phyloP scores from a whole-genome alignment of 2,329 filamentous ascomycete genomes.

The Penicillium expansum region DNA sequence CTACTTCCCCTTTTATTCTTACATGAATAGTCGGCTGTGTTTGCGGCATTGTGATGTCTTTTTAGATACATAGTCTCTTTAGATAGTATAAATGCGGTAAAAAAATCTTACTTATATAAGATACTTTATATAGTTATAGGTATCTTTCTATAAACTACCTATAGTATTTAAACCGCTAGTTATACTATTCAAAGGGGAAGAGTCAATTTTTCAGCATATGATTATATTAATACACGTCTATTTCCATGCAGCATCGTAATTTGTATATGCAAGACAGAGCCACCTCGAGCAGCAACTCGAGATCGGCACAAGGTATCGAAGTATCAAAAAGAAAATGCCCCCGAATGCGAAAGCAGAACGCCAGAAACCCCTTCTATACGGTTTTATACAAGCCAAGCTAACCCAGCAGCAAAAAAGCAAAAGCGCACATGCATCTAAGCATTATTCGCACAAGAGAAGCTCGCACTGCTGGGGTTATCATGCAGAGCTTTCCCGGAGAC shows the following conservation, averaged over 20 bases:
- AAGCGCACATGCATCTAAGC: conserved; percentile 11
- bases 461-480: conserved; percentile 30
- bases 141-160: no score
- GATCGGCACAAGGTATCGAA: not conserved
- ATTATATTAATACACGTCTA: not conserved
- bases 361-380: not conserved
- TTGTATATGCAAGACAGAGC: not conserved
- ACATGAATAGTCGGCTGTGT: no score
- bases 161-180: no score
- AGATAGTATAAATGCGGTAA: no score
- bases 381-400: not conserved
- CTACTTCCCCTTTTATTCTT: no score
- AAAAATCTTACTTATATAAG: no score
- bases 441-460: conserved; percentile 35
- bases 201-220: not conserved
- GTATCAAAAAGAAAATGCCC: not conserved
- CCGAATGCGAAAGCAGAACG: not conserved
- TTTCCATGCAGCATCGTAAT: not conserved
- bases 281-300: not conserved
- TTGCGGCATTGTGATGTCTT: no score
- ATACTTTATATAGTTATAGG: no score
- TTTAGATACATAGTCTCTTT: no score
- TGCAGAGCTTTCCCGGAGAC: conserved; percentile 37
- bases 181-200: no score
- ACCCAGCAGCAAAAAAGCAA: not conserved